Evolutionary conservation across 1,284 basidiomycete genomes (phyloP).

Genomic region (Rhodotorula glutinis): DNA sequence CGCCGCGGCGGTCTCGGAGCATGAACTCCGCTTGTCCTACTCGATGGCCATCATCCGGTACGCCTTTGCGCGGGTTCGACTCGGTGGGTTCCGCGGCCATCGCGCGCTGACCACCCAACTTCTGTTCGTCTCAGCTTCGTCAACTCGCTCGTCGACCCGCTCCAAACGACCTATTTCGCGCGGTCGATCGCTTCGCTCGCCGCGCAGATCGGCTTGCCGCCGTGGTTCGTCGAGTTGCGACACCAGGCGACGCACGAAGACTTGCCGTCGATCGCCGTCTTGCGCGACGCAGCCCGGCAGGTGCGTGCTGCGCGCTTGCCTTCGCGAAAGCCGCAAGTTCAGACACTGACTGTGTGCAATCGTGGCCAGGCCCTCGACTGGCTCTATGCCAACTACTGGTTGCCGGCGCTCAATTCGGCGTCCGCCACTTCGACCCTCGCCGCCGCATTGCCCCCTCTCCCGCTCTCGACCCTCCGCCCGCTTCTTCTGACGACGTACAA

Average conservation of each 20-base stretch:
- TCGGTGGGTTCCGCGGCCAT: too few relatives aligned
- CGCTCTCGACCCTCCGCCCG: constrained; percentile 49
- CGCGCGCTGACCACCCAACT: too few relatives aligned
- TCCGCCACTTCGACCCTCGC: constrained; percentile 34
- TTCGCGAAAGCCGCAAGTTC: too few relatives aligned
- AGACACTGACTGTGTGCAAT: neutral
- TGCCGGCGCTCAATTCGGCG: constrained; percentile 51
- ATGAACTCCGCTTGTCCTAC: constrained; percentile 56
- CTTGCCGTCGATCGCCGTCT: constrained; percentile 75
- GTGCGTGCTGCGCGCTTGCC: too few relatives aligned
- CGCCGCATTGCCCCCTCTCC: constrained; percentile 54
- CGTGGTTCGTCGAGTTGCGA: constrained; percentile 87
- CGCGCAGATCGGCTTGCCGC: constrained; percentile 75
- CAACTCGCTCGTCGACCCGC: constrained; percentile 89
- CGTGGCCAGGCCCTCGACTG: constrained; percentile 65
- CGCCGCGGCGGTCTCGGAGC: constrained; percentile 1
- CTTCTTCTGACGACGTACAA: constrained; percentile 65
- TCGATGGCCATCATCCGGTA: constrained; percentile 65
- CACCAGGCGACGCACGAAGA: constrained; percentile 97
- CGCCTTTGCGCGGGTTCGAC: too few relatives aligned
- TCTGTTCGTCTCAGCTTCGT: constrained; percentile 59
- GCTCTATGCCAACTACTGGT: constrained; percentile 75
- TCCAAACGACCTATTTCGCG: constrained; percentile 81
- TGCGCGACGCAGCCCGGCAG: constrained; percentile 65
- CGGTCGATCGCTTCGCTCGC: constrained; percentile 87